A percentile compares a stretch with the other conserved stretches of the same genome.
These are phyloP conservation scores for Epichloe aotearoae DNA, from an alignment of 2,329 filamentous ascomycete species.

Conservation along the genomic window DNA sequence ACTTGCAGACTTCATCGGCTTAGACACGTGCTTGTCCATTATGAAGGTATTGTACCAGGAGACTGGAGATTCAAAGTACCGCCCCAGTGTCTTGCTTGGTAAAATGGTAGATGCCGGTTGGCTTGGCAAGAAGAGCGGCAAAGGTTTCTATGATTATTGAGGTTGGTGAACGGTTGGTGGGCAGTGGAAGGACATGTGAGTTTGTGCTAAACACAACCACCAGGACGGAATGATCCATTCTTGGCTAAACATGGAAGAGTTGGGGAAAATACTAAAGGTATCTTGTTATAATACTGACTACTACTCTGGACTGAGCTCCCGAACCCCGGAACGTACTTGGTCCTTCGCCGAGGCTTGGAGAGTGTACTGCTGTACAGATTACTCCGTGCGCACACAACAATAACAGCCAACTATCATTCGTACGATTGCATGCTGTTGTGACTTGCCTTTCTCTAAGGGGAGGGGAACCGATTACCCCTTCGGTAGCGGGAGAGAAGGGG, in stretches of 20 bases:
- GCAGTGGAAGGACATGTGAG: background rate
- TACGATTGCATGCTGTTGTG: background rate
- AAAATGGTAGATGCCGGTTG: slow-evolving; percentile 98
- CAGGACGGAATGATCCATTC: background rate
- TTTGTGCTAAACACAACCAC: background rate
- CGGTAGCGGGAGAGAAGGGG: too few species aligned
- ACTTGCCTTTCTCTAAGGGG: background rate
- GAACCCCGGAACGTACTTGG: background rate
- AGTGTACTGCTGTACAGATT: background rate
- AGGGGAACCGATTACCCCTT: background rate
- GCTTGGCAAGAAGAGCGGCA: slow-evolving; percentile 94
- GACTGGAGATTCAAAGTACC: slow-evolving; percentile 91
- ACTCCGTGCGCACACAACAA: background rate
- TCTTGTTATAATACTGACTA: too few species aligned
- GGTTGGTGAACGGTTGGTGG: background rate
- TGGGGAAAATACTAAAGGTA: background rate
- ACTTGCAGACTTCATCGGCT: slow-evolving; percentile 90
- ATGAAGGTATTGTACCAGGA: slow-evolving; percentile 91
- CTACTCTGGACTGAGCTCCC: too few species aligned
- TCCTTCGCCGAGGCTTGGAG: background rate
- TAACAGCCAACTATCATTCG: background rate
- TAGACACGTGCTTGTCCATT: slow-evolving; percentile 91
- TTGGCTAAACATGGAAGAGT: background rate
- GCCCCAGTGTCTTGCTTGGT: slow-evolving; percentile 70
- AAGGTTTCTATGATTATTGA: slow-evolving; percentile 87